phyloP scores from a whole-genome alignment of 2,329 filamentous ascomycete species.

The Trichoderma endophyticum region DNA sequence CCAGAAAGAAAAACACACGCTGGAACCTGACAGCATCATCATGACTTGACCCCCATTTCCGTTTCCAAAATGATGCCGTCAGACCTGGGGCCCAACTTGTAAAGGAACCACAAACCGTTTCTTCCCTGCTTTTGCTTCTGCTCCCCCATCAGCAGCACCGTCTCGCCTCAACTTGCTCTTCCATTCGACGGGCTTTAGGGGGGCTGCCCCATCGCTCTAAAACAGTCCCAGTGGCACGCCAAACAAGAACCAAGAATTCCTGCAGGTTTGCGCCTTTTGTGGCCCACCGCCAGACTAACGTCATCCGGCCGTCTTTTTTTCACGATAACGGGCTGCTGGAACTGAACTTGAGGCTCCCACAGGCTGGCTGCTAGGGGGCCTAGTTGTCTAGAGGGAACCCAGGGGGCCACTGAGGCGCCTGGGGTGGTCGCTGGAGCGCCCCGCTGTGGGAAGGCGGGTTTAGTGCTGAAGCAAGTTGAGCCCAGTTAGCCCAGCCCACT shows the following conservation, averaged over 20 bases:
- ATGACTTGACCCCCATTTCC: not conserved
- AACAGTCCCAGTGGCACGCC: conserved; percentile 1
- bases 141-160: not conserved
- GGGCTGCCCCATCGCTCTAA: not conserved
- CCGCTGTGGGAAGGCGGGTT: not conserved
- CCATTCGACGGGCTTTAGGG: not conserved
- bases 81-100: not conserved
- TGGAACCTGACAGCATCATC: not conserved
- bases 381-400: not conserved
- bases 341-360: not conserved
- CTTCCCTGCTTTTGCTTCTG: not conserved
- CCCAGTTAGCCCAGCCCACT: not conserved
- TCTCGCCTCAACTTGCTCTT: not conserved
- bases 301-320: not conserved
- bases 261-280: conserved; percentile 7
- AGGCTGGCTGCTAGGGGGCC: not conserved
- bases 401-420: conserved; percentile 1
- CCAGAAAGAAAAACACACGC: too few species aligned
- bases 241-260: conserved; percentile 10
- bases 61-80: not conserved
- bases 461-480: not conserved
- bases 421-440: not conserved
- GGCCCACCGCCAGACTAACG: conserved; percentile 7
- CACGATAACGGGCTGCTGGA: not conserved
- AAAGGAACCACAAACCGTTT: not conserved